Evolutionary conservation across 257 asterid genomes (phyloP), one percentile per base, ranked within the genome.

Genomic region (Echium plantagineum): DNA sequence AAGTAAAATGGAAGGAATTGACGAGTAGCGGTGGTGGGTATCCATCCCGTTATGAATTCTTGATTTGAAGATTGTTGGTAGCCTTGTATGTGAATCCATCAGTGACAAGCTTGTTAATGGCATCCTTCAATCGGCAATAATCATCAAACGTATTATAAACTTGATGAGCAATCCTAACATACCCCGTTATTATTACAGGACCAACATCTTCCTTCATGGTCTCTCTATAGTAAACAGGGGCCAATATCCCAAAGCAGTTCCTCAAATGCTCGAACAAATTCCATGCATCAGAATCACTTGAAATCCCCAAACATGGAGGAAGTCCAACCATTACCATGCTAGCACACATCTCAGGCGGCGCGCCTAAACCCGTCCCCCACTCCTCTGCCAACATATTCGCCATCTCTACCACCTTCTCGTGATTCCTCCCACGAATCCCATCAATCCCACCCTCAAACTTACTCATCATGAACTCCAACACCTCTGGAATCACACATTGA

Each of bases 251-350:
- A 64, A 81, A 86, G 59, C 48, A 52, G 62, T 69, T 80, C 68
- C 97, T 79, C 76, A 90, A 75, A 78, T 86, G 80, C 21, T 64
- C 63, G 79, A 95, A 80, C 65, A 89, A 69, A 61, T 69, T 83
- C 74, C 72, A 70, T 0, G 81, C 86, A 66, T 90, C 89, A 4
- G 69, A 62, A 57, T 65, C 75, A 31, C 87, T 73, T 42, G 61
- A 61, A 63, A 90, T 72, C 62, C 82, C 93, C 80, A 90, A 77
- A 72, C 84, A 70, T 24, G 64, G 63, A 0, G 97, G 97, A 83
- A 90, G 30, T 30, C 90, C 96, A 52, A 90, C 97, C 97, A 90
- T 90, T 9, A 80, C 96, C 88, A 90, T 71, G 65, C 97, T 86
- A n/a, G 94, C 63, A 70, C 90, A 86, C 94, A 90, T 79, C 69